Conservation (phyloP, 192 early-diverging fungal genomes). For the Coemansia sp. region DNA sequence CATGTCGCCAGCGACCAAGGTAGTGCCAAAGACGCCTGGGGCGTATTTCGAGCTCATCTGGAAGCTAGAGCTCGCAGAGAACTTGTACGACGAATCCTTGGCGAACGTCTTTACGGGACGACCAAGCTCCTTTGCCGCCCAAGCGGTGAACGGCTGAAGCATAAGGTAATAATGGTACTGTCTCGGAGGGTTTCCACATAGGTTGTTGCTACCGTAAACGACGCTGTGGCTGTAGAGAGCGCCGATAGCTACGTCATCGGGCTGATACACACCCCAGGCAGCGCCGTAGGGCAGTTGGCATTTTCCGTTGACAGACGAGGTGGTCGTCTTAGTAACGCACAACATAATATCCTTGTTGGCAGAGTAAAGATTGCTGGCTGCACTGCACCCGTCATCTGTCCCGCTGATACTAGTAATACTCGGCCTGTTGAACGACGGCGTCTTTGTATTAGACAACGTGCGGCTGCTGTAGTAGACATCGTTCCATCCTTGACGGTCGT, state of each 20-base stretch:
- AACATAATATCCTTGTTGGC: constrained; percentile 36
- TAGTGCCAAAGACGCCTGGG: constrained; percentile 28
- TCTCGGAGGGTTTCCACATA: constrained; percentile 35
- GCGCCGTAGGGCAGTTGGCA: constrained; percentile 45
- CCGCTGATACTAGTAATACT: constrained; percentile 4
- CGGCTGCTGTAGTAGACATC: constrained; percentile 29
- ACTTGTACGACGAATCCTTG: constrained; percentile 18
- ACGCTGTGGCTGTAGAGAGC: constrained; percentile 46
- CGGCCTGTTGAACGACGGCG: constrained; percentile 23
- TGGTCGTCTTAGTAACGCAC: constrained; percentile 28
- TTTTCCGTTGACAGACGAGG: constrained; percentile 33
- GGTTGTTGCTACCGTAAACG: constrained; percentile 21
- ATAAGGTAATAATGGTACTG: constrained; percentile 47
- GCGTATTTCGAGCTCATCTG: constrained; percentile 20
- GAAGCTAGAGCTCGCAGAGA: constrained; percentile 19
- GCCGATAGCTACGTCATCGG: constrained; percentile 36
- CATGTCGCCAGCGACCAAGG: constrained; percentile 33
- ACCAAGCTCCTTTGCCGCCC: constrained; percentile 34
- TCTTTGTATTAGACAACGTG: constrained; percentile 27
- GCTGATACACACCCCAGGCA: constrained; percentile 41
- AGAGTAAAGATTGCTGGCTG: constrained; percentile 42
- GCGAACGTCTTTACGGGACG: constrained; percentile 26
- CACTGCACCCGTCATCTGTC: constrained; percentile 19
- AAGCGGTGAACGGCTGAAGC: constrained; percentile 41
- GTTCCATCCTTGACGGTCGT: constrained; percentile 28